Percentiles rank a stretch among this genome's conserved stretches.
phyloP scores from a whole-genome alignment of 257 asterid species.

The Ophiorrhiza pumila region DNA sequence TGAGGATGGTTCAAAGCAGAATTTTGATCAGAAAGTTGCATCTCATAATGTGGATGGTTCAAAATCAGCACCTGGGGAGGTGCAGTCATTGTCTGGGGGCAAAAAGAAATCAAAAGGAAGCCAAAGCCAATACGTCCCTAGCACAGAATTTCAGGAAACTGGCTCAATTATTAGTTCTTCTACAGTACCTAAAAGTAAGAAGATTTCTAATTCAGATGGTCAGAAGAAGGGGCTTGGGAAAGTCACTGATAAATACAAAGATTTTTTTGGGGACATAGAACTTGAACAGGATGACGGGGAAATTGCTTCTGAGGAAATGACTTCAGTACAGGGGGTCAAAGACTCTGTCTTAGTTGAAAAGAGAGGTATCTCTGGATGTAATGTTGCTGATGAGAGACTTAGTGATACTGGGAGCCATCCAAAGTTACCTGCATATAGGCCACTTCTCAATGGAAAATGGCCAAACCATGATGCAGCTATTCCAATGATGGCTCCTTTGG shows the following conservation, averaged over 20 bases:
- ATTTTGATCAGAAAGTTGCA: conserved; percentile 41
- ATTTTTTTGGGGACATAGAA: conserved; percentile 74
- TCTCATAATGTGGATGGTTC: conserved; percentile 39
- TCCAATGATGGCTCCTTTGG: conserved; percentile 51
- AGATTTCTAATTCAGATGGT: conserved; percentile 42
- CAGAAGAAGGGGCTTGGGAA: conserved; percentile 48
- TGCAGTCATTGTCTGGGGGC: conserved; percentile 43
- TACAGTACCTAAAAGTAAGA: conserved; percentile 44
- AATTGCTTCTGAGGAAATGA: conserved; percentile 51
- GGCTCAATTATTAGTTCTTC: conserved; percentile 43
- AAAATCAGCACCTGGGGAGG: conserved; percentile 37
- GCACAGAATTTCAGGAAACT: conserved; percentile 32
- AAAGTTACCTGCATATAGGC: conserved; percentile 35
- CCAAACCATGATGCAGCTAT: conserved; percentile 49
- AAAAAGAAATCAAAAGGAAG: conserved; percentile 51
- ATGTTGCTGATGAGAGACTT: conserved; percentile 41
- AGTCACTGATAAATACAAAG: conserved; percentile 58
- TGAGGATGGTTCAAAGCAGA: conserved; percentile 32
- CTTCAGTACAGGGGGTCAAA: conserved; percentile 41
- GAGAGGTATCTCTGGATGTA: conserved; percentile 33
- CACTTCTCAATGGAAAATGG: conserved; percentile 41
- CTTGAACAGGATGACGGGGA: conserved; percentile 64
- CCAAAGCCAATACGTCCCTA: conserved; percentile 37
- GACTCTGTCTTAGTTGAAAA: conserved; percentile 42
- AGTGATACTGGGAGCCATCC: conserved; percentile 34